phyloP scores from a whole-genome alignment of 2,329 filamentous ascomycete species.

The Aspergillus cejpii region DNA sequence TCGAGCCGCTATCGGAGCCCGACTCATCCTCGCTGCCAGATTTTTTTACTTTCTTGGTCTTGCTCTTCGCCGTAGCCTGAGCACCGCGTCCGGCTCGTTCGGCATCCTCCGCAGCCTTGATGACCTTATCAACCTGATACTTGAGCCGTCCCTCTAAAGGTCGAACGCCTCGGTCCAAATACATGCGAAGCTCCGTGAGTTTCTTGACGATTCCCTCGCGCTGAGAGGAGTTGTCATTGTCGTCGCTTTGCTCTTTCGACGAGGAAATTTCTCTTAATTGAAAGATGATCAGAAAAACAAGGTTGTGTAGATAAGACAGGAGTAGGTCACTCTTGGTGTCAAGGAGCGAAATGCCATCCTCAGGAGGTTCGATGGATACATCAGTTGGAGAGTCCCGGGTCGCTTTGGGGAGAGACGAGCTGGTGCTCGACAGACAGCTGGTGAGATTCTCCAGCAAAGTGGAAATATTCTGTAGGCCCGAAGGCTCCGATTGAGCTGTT shows the following conservation, averaged over 20 bases:
- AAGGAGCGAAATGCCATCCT: slow-evolving; percentile 86
- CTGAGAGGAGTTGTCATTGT: slow-evolving; percentile 37
- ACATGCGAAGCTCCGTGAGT: slow-evolving; percentile 83
- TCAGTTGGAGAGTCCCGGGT: slow-evolving; percentile 44
- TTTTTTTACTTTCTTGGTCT: slow-evolving; percentile 25
- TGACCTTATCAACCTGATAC: slow-evolving; percentile 92
- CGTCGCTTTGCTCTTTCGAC: slow-evolving; percentile 30
- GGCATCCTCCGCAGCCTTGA: slow-evolving; percentile 67
- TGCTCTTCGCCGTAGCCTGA: slow-evolving; percentile 23
- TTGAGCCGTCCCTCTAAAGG: slow-evolving; percentile 85
- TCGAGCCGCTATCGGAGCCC: slow-evolving; percentile 20
- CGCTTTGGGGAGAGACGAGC: slow-evolving; percentile 31
- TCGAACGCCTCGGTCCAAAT: slow-evolving; percentile 84
- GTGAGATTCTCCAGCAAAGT: slow-evolving; percentile 32
- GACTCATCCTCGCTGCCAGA: slow-evolving; percentile 26
- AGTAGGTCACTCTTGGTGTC: slow-evolving; percentile 97
- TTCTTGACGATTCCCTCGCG: slow-evolving; percentile 70
- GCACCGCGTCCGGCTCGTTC: slow-evolving; percentile 27
- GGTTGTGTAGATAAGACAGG: slow-evolving; percentile 88
- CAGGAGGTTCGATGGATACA: slow-evolving; percentile 65
- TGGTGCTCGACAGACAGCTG: slow-evolving; percentile 30
- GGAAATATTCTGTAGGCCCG: slow-evolving; percentile 23
- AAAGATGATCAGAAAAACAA: slow-evolving; percentile 77
- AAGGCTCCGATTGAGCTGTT: slow-evolving; percentile 15
- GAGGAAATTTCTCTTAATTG: slow-evolving; percentile 59